A percentile compares a stretch with the other conserved stretches of the same genome.
phyloP scores from a whole-genome alignment of 495 filamentous ascomycete genomes.

The Chaetomium cochliodes region DNA sequence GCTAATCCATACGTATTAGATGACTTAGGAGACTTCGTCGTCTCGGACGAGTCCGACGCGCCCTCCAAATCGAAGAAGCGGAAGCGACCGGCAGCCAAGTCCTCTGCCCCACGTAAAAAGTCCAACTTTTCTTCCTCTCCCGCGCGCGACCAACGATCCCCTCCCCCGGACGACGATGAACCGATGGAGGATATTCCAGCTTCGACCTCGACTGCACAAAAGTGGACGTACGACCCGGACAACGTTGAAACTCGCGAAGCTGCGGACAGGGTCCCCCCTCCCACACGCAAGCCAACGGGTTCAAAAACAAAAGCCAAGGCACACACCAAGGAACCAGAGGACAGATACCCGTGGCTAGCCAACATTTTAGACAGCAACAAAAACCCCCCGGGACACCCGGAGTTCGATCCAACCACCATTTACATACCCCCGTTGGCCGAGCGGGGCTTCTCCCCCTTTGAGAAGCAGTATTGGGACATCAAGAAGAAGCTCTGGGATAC shows the following conservation, averaged over 20 bases:
- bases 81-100: constrained; percentile 58
- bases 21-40: constrained; percentile 79
- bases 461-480: constrained; percentile 99
- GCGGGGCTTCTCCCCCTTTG: constrained; percentile 82
- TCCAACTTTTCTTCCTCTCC: constrained; percentile 52
- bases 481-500: constrained; percentile 98
- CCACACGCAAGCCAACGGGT: constrained; percentile 43
- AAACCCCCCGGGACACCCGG: constrained; percentile 74
- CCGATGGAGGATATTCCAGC: constrained; percentile 53
- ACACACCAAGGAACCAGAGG: constrained; percentile 72
- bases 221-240: constrained; percentile 87
- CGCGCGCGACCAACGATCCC: constrained; percentile 16
- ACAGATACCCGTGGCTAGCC: constrained; percentile 87
- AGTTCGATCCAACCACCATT: constrained; percentile 88
- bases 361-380: constrained; percentile 78
- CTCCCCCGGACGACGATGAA: constrained; percentile 25
- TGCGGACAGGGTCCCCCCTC: constrained; percentile 31
- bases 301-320: constrained; percentile 60
- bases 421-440: constrained; percentile 80
- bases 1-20: constrained; percentile 44
- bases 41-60: constrained; percentile 80
- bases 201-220: constrained; percentile 68
- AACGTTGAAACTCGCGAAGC: constrained; percentile 59
- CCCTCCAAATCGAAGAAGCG: constrained; percentile 63
- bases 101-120: constrained; percentile 56